phyloP scores from a whole-genome alignment of 352 stramenopile species.

The Pythium myriotylum region DNA sequence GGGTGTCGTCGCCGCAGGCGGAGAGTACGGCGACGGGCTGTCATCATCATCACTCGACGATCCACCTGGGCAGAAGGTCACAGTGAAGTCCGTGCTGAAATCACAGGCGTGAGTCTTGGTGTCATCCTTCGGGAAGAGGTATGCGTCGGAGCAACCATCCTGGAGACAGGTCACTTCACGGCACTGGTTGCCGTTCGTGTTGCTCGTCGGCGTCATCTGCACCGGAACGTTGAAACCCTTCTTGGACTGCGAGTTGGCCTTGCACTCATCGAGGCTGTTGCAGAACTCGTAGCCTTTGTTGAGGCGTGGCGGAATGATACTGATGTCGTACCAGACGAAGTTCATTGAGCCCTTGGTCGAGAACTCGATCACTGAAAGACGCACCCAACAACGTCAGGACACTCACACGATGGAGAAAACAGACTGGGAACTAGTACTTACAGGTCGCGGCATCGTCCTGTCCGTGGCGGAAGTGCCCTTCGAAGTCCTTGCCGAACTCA shows the following conservation, averaged over 20 bases:
- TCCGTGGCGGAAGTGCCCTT: slow-evolving; percentile 73
- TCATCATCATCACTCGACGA: neutral
- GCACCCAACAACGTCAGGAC: neutral
- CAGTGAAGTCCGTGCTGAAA: slow-evolving; percentile 56
- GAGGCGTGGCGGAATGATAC: slow-evolving; percentile 65
- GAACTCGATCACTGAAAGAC: slow-evolving; percentile 53
- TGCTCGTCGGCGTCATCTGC: slow-evolving; percentile 51
- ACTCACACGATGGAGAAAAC: neutral
- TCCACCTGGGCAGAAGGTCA: slow-evolving; percentile 67
- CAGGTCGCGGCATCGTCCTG: slow-evolving; percentile 53
- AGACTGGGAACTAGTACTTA: slow-evolving; percentile 13
- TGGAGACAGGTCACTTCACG: slow-evolving; percentile 53
- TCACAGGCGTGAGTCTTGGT: slow-evolving; percentile 73
- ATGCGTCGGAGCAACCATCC: slow-evolving; percentile 66
- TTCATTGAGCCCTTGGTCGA: slow-evolving; percentile 58
- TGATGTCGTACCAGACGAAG: slow-evolving; percentile 72
- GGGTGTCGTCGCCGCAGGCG: neutral
- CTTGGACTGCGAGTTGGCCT: slow-evolving; percentile 50
- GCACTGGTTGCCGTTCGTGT: slow-evolving; percentile 67
- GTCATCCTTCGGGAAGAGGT: slow-evolving; percentile 72
- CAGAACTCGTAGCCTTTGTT: slow-evolving; percentile 61
- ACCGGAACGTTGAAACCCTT: slow-evolving; percentile 75
- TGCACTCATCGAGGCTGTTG: slow-evolving; percentile 64
- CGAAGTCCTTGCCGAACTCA: slow-evolving; percentile 58
- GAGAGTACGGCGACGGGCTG: neutral